A percentile compares a stretch with the other conserved stretches of the same genome.
Evolutionary conservation across 2,329 filamentous ascomycete genomes (phyloP).

Genomic region (Aspergillus aculeatinus): DNA sequence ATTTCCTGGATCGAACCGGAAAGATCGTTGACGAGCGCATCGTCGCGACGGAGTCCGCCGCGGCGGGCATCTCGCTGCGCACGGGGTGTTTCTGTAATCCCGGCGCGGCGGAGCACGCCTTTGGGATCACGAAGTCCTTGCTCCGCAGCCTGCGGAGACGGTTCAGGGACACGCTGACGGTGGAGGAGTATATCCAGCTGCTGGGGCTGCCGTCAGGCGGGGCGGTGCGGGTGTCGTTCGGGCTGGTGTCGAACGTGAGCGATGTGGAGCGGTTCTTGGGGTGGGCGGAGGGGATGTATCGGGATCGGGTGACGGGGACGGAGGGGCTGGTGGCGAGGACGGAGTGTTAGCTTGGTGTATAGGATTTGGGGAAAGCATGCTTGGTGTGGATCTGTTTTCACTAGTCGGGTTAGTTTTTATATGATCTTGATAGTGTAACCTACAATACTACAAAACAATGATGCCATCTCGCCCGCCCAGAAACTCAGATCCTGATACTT

Average conservation of each 20-base stretch:
- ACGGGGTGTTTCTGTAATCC: slow-evolving; percentile 15
- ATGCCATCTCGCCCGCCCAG: too few species aligned
- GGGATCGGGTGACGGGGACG: slow-evolving; percentile 6
- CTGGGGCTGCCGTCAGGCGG: slow-evolving; percentile 9
- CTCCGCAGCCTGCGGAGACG: slow-evolving; percentile 1
- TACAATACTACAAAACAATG: too few species aligned
- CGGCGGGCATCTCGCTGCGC: slow-evolving; percentile 7
- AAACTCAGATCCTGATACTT: too few species aligned
- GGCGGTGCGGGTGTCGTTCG: slow-evolving; percentile 11
- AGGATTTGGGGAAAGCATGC: too few species aligned
- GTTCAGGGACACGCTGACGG: neutral
- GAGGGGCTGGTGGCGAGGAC: neutral
- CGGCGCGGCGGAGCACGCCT: slow-evolving; percentile 6
- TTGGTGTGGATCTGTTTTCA: too few species aligned
- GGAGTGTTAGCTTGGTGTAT: neutral
- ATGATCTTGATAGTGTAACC: too few species aligned
- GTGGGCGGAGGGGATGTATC: neutral
- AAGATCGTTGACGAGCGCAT: slow-evolving; percentile 14
- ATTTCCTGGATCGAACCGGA: slow-evolving; percentile 5
- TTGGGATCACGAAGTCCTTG: neutral
- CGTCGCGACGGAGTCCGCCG: slow-evolving; percentile 9
- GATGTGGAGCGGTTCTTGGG: slow-evolving; percentile 14
- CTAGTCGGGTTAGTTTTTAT: too few species aligned
- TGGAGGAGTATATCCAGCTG: slow-evolving; percentile 8
- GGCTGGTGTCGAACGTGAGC: slow-evolving; percentile 6